phyloP scores from a whole-genome alignment of 148 eudicot species.

The Suaeda aralocaspica region DNA sequence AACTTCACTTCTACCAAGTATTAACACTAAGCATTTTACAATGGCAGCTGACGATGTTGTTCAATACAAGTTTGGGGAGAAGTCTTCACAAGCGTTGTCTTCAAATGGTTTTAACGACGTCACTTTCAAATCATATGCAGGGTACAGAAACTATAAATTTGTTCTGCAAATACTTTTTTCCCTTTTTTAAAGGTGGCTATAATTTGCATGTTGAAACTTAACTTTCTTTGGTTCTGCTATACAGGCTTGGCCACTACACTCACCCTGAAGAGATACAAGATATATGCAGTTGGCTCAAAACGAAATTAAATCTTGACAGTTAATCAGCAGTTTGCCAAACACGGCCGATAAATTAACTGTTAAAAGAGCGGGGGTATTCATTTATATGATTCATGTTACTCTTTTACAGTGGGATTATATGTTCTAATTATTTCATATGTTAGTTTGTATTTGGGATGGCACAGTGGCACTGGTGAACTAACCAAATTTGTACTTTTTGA shows the following conservation, averaged over 20 bases:
- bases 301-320: constrained; percentile 66
- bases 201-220: not conserved
- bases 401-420: constrained; percentile 14
- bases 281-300: constrained; percentile 70
- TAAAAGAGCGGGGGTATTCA: constrained; percentile 12
- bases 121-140: constrained; percentile 63
- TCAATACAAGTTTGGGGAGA: constrained; percentile 68
- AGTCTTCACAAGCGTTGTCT: constrained; percentile 47
- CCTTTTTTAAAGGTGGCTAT: not conserved
- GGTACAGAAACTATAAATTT: constrained; percentile 33
- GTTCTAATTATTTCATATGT: constrained; percentile 3
- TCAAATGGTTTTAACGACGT: constrained; percentile 63
- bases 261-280: constrained; percentile 81
- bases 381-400: constrained; percentile 15
- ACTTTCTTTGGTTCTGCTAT: constrained; percentile 8
- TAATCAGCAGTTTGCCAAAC: constrained; percentile 10
- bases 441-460: not conserved
- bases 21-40: not conserved
- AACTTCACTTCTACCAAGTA: not conserved
- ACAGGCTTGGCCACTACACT: constrained; percentile 91
- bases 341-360: not conserved
- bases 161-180: not conserved
- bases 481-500: not conserved
- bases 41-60: constrained; percentile 85
- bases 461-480: not conserved